Conservation (phyloP, 805 yeast genomes). For the Zygoascus bituminiphila region DNA sequence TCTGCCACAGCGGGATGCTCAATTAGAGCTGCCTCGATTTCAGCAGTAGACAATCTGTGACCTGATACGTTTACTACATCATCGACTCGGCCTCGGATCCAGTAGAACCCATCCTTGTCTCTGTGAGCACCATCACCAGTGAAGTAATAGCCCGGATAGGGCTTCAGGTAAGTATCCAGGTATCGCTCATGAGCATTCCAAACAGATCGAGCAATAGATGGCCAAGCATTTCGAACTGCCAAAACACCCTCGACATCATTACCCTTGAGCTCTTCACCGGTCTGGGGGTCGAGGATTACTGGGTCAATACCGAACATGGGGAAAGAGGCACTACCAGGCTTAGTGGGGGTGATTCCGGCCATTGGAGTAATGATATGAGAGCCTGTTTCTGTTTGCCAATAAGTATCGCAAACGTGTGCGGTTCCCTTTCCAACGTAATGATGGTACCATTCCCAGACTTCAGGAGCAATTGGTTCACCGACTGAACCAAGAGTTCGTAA, state of each 20-base stretch:
- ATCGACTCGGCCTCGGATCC: slow-evolving; percentile 97
- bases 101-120: slow-evolving; percentile 90
- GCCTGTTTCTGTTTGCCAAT: slow-evolving; percentile 99
- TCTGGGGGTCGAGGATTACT: slow-evolving; percentile 82
- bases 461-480: slow-evolving; percentile 95
- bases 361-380: slow-evolving; percentile 89
- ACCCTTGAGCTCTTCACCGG: slow-evolving; percentile 75
- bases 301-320: slow-evolving; percentile 95
- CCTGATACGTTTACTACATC: slow-evolving; percentile 97
- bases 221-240: slow-evolving; percentile 88
- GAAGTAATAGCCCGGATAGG: slow-evolving; percentile 89
- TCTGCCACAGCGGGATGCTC: slow-evolving; percentile 79
- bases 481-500: slow-evolving; percentile 86
- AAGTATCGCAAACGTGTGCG: slow-evolving; percentile 88
- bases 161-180: slow-evolving; percentile 84
- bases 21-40: slow-evolving; percentile 85
- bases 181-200: slow-evolving; percentile 80
- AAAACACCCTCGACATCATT: slow-evolving; percentile 94
- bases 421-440: slow-evolving; percentile 77
- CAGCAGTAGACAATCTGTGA: slow-evolving; percentile 93
- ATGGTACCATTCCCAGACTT: slow-evolving; percentile 94
- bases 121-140: slow-evolving; percentile 98
- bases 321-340: slow-evolving; percentile 94
- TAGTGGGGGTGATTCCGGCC: slow-evolving; percentile 90
- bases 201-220: slow-evolving; percentile 96